These are phyloP conservation scores for Clavaria fumosa DNA, from an alignment of 768 basidiomycete species.

Conservation along the genomic window DNA sequence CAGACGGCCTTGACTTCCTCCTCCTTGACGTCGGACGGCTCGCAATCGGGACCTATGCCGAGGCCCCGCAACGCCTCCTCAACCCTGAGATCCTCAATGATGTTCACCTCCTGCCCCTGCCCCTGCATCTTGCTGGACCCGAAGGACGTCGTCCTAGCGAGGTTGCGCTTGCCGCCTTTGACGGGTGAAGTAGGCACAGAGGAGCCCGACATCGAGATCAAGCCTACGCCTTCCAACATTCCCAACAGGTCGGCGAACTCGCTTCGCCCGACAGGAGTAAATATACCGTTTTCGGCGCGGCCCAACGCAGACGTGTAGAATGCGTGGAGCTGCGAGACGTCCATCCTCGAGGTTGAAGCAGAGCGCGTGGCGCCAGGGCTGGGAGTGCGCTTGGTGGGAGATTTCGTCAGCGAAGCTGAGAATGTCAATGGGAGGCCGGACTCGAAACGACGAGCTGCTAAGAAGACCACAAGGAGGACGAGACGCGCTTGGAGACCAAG, in stretches of 20 bases:
- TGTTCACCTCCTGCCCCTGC: slow-evolving; percentile 29
- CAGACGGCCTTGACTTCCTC: slow-evolving; percentile 41
- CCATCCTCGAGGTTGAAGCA: slow-evolving; percentile 19
- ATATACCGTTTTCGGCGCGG: slow-evolving; percentile 33
- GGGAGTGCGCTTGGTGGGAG: slow-evolving; percentile 40
- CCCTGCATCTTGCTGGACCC: slow-evolving; percentile 18
- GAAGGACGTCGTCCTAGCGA: slow-evolving; percentile 48
- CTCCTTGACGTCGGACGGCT: slow-evolving; percentile 24
- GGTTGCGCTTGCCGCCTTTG: slow-evolving; percentile 33
- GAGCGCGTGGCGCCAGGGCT: slow-evolving; percentile 12
- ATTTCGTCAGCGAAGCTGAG: slow-evolving; percentile 22
- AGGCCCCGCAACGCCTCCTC: slow-evolving; percentile 63
- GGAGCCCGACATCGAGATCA: slow-evolving; percentile 31
- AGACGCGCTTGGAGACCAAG: slow-evolving; percentile 66
- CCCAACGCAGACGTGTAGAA: slow-evolving; percentile 49
- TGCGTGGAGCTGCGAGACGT: slow-evolving; percentile 43
- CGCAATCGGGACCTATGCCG: slow-evolving; percentile 27
- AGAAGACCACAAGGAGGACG: slow-evolving; percentile 44
- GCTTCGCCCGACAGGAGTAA: slow-evolving; percentile 53
- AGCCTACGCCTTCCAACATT: slow-evolving; percentile 59
- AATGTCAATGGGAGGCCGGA: slow-evolving; percentile 37
- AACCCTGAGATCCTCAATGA: slow-evolving; percentile 45
- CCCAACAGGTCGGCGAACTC: slow-evolving; percentile 63
- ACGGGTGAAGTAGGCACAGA: slow-evolving; percentile 22
- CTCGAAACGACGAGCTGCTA: slow-evolving; percentile 48